These are phyloP conservation scores for Xylaria telfairii DNA, from an alignment of 495 filamentous ascomycete genomes.

Conservation along the genomic window DNA sequence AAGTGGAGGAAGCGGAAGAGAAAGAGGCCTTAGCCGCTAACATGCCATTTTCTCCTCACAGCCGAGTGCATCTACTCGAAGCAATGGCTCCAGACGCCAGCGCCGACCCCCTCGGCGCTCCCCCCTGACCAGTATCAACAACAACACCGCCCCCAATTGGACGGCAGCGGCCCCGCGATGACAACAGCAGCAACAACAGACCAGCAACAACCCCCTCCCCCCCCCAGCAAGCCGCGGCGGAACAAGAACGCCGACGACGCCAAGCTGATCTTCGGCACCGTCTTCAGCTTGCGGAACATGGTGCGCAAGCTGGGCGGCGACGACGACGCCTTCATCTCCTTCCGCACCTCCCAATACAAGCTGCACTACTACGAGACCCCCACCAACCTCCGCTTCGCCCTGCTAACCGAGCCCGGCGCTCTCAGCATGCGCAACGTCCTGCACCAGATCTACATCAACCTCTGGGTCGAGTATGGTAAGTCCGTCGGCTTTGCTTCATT, in stretches of 20 bases:
- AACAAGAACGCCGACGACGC: slow-evolving; percentile 83
- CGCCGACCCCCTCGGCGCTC: slow-evolving; percentile 29
- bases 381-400: slow-evolving; percentile 92
- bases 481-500: not conserved
- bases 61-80: slow-evolving; percentile 98
- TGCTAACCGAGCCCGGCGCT: slow-evolving; percentile 90
- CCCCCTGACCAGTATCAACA: slow-evolving; percentile 22
- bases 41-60: slow-evolving; percentile 27
- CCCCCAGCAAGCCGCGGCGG: slow-evolving; percentile 44
- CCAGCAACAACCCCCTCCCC: slow-evolving; percentile 19
- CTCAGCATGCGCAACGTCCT: slow-evolving; percentile 90
- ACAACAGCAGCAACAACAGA: slow-evolving; percentile 17
- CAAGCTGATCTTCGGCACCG: slow-evolving; percentile 94
- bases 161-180: not conserved
- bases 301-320: slow-evolving; percentile 90
- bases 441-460: slow-evolving; percentile 98
- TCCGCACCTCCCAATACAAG: slow-evolving; percentile 92
- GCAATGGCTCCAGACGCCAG: slow-evolving; percentile 61
- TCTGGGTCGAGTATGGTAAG: slow-evolving; percentile 93
- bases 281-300: slow-evolving; percentile 97
- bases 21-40: slow-evolving; percentile 16
- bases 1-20: not conserved
- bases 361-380: slow-evolving; percentile 99
- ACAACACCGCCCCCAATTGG: not conserved
- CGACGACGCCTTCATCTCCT: slow-evolving; percentile 91